phyloP scores from a whole-genome alignment of 768 basidiomycete genomes.

The Mycena metata region DNA sequence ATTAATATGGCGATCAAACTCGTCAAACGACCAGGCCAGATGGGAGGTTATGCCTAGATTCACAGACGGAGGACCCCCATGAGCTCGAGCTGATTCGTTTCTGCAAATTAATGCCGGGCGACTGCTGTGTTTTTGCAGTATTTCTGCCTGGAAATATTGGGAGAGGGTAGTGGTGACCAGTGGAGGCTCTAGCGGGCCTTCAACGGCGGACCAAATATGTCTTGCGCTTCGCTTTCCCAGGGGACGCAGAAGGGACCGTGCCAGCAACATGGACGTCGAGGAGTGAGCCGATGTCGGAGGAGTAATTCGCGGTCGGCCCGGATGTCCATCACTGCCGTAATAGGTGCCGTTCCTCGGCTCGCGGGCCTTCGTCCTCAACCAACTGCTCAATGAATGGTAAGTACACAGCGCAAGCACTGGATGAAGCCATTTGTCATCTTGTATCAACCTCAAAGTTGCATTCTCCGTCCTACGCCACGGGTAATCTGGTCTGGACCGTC shows the following conservation, averaged over 20 bases:
- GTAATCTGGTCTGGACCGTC: conserved; percentile 9
- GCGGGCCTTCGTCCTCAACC: too few species aligned
- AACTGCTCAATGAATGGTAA: too few species aligned
- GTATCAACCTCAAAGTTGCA: too few species aligned
- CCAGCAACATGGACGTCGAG: conserved; percentile 4
- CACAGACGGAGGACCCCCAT: conserved; percentile 70
- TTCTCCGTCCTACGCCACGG: neutral
- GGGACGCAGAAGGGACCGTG: neutral
- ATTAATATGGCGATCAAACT: conserved; percentile 75
- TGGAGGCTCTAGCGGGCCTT: conserved; percentile 69
- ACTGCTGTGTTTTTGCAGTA: conserved; percentile 62
- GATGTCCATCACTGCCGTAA: too few species aligned
- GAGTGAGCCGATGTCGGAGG: too few species aligned
- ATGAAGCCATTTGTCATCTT: too few species aligned
- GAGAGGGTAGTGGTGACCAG: conserved; percentile 69
- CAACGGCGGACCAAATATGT: conserved; percentile 60
- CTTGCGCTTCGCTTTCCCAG: conserved; percentile 2
- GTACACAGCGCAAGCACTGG: too few species aligned
- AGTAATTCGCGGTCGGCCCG: too few species aligned
- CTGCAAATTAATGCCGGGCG: conserved; percentile 77
- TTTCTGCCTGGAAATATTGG: conserved; percentile 70
- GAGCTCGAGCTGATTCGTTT: conserved; percentile 67
- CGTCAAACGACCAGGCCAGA: conserved; percentile 81
- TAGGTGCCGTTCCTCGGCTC: too few species aligned
- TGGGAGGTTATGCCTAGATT: conserved; percentile 64